Evolutionary conservation across 1,139 yeast species (phyloP).

Genomic region (Debaryomyces robertsiae): DNA sequence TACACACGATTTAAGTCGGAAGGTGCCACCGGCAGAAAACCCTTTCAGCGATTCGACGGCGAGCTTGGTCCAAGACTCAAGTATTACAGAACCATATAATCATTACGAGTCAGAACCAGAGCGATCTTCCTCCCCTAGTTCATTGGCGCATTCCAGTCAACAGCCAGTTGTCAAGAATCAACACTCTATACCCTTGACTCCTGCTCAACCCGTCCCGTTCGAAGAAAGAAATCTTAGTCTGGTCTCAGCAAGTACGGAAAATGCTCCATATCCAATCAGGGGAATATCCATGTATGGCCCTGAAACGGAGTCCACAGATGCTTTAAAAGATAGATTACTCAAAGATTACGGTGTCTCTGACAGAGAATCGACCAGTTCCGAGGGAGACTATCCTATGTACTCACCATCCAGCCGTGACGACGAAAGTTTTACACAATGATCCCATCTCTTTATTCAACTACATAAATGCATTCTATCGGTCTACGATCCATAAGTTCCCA

Average conservation of each 20-base stretch:
- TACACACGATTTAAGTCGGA: neutral
- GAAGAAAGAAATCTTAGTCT: neutral
- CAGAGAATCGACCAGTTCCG: constrained; percentile 5
- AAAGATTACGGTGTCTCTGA: constrained; percentile 6
- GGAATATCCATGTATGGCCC: constrained; percentile 26
- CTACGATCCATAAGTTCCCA: too few species aligned
- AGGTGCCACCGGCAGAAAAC: neutral
- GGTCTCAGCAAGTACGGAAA: neutral
- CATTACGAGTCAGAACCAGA: neutral
- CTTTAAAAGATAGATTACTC: neutral
- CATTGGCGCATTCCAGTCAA: neutral
- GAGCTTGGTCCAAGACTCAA: too few species aligned
- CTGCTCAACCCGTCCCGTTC: neutral
- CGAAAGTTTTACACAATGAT: constrained; percentile 4
- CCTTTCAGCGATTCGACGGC: constrained; percentile 5
- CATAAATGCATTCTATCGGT: neutral
- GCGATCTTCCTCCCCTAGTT: constrained; percentile 1
- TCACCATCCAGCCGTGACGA: constrained; percentile 9
- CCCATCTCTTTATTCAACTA: neutral
- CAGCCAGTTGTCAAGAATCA: neutral
- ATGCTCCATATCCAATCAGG: constrained; percentile 31
- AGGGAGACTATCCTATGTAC: constrained; percentile 10
- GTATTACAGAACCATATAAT: neutral
- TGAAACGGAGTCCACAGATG: neutral
- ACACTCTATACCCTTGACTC: constrained; percentile 1